Conservation (phyloP, 2,329 filamentous ascomycete species). For the Colletotrichum chlorophyti region DNA sequence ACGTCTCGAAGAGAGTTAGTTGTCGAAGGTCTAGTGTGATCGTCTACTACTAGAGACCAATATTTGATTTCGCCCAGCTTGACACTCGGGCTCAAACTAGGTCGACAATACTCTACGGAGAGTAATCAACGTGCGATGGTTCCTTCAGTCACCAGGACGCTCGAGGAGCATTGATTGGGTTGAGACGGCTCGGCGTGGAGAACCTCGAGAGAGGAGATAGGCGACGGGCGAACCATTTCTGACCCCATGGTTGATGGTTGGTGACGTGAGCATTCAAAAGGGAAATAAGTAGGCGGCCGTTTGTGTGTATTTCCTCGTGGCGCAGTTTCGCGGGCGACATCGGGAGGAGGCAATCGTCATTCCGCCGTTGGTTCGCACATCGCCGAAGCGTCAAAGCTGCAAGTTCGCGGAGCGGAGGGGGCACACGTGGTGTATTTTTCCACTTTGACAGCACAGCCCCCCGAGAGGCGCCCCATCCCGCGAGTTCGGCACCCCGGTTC, state of each 20-base stretch:
- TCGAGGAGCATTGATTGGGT: neutral
- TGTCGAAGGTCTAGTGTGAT: neutral
- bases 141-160: no score
- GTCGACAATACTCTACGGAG: no score
- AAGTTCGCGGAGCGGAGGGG: neutral
- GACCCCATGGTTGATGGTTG: slow-evolving; percentile 5
- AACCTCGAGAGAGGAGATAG: neutral
- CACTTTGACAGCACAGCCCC: slow-evolving; percentile 17
- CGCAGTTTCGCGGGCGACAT: slow-evolving; percentile 22
- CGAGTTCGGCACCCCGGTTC: slow-evolving; percentile 9
- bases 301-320: slow-evolving; percentile 4
- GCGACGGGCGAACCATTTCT: slow-evolving; percentile 21
- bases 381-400: neutral
- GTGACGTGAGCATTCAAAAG: slow-evolving; percentile 21
- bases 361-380: slow-evolving; percentile 10
- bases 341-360: slow-evolving; percentile 11
- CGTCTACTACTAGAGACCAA: neutral
- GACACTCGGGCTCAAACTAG: neutral
- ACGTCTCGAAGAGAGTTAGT: neutral
- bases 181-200: neutral
- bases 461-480: no score
- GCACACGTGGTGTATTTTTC: slow-evolving; percentile 12
- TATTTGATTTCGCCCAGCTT: no score
- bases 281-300: slow-evolving; percentile 7
- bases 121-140: no score